Percentiles rank a stretch among this genome's conserved stretches.
Conservation (phyloP, 441 rosid species). For the Jatropha multifida region DNA sequence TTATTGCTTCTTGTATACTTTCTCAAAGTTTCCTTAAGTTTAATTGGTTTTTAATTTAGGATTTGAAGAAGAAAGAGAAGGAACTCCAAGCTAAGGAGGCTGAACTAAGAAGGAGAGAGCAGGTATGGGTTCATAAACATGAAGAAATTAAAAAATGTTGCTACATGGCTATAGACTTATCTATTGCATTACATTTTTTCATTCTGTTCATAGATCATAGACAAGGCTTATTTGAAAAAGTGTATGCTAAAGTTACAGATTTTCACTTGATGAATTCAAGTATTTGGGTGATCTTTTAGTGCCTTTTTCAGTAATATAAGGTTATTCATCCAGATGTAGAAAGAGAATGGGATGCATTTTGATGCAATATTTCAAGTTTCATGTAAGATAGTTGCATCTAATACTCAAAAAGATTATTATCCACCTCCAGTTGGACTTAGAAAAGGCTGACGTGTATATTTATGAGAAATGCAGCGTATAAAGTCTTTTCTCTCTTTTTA, state of each 20-base stretch:
- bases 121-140: slow-evolving; percentile 36
- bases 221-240: neutral
- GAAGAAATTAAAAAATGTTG: neutral
- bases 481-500: no score
- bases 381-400: neutral
- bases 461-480: neutral
- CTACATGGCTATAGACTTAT: neutral
- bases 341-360: no score
- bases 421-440: neutral
- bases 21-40: slow-evolving; percentile 22
- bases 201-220: neutral
- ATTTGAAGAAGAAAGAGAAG: slow-evolving; percentile 79
- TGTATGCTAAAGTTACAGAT: neutral
- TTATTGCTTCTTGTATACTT: slow-evolving; percentile 11
- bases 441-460: neutral
- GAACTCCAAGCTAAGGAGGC: slow-evolving; percentile 90
- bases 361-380: neutral
- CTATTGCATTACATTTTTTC: neutral
- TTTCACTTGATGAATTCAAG: neutral
- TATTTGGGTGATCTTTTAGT: neutral
- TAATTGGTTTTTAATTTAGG: slow-evolving; percentile 38
- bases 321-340: no score
- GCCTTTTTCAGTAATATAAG: neutral
- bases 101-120: slow-evolving; percentile 73
- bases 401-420: neutral